Percentiles rank a stretch among this genome's conserved stretches.
These are phyloP conservation scores for Pinus taeda DNA, from an alignment of 75 land plant species.

Conservation along the genomic window DNA sequence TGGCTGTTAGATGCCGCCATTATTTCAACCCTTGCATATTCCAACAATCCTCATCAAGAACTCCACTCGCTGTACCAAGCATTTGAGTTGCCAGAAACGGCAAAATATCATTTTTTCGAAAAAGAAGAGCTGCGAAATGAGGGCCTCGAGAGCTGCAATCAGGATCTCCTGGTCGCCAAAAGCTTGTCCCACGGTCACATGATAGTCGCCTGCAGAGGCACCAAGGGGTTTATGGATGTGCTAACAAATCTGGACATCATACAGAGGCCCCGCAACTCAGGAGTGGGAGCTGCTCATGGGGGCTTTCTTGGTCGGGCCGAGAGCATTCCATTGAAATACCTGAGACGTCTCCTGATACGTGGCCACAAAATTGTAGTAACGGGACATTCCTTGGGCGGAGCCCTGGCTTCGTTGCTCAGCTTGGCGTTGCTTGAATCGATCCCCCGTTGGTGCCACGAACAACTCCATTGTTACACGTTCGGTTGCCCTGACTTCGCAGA, in stretches of 20 bases:
- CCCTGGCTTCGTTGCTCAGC: slow-evolving; percentile 36
- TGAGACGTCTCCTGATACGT: slow-evolving; percentile 24
- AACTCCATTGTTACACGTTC: slow-evolving; percentile 46
- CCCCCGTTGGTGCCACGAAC: slow-evolving; percentile 42
- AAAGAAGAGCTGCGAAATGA: slow-evolving; percentile 29
- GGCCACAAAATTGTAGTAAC: slow-evolving; percentile 36
- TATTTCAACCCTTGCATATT: slow-evolving; percentile 33
- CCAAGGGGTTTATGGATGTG: slow-evolving; percentile 31
- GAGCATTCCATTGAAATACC: slow-evolving; percentile 31
- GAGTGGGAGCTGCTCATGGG: slow-evolving; percentile 33
- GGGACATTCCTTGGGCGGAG: slow-evolving; percentile 45
- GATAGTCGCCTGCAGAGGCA: slow-evolving; percentile 41
- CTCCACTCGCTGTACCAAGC: slow-evolving; percentile 18
- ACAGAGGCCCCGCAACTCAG: slow-evolving; percentile 31
- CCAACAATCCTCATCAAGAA: slow-evolving; percentile 26
- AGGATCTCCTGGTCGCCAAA: slow-evolving; percentile 32
- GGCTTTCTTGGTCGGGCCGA: slow-evolving; percentile 43
- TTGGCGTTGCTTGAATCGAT: slow-evolving; percentile 43
- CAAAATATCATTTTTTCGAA: slow-evolving; percentile 27
- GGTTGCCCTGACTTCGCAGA: slow-evolving; percentile 56
- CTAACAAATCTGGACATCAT: slow-evolving; percentile 39
- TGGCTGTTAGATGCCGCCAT: slow-evolving; percentile 45
- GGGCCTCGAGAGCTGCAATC: slow-evolving; percentile 28
- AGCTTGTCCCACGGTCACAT: slow-evolving; percentile 19
- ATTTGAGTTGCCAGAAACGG: slow-evolving; percentile 25